Percentiles rank a stretch among this genome's conserved stretches.
These are phyloP conservation scores for Aspergillus ochraceus DNA, from an alignment of 2,329 filamentous ascomycete species.

Conservation along the genomic window DNA sequence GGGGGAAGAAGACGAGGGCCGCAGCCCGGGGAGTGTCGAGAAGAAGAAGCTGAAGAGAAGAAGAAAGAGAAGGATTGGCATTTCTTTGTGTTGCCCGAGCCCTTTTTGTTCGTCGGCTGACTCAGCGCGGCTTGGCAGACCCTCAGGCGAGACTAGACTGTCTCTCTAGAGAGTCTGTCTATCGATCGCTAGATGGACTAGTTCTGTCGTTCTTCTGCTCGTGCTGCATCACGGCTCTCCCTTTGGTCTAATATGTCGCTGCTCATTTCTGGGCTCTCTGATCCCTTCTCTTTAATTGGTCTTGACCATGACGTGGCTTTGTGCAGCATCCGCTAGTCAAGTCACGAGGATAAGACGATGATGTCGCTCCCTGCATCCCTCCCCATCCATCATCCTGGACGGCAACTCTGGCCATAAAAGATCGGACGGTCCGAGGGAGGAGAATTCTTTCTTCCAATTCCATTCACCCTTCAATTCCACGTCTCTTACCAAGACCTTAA, in stretches of 20 bases:
- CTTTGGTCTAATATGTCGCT: neutral
- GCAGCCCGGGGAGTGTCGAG: constrained; percentile 21
- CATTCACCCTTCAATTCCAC: neutral
- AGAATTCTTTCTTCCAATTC: neutral
- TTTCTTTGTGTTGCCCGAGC: constrained; percentile 2
- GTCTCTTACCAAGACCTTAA: neutral
- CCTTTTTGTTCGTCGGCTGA: constrained; percentile 20
- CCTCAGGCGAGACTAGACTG: neutral
- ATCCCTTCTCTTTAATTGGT: neutral
- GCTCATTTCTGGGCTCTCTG: neutral
- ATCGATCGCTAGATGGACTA: too few relatives aligned
- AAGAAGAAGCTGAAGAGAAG: constrained; percentile 10
- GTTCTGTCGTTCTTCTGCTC: too few relatives aligned
- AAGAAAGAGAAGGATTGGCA: constrained; percentile 5
- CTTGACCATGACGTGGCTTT: neutral
- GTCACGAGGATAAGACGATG: neutral
- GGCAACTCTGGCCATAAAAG: neutral
- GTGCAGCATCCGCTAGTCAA: neutral
- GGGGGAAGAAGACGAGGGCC: constrained; percentile 20
- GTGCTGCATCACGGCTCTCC: neutral
- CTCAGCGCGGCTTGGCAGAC: constrained; percentile 9
- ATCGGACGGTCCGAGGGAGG: neutral
- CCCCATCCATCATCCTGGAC: neutral
- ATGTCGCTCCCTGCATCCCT: neutral
- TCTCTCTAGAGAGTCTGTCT: too few relatives aligned